A percentile compares a stretch with the other conserved stretches of the same genome.
phyloP scores from a whole-genome alignment of 495 filamentous ascomycete genomes.

The Hyaloscypha bicolor region DNA sequence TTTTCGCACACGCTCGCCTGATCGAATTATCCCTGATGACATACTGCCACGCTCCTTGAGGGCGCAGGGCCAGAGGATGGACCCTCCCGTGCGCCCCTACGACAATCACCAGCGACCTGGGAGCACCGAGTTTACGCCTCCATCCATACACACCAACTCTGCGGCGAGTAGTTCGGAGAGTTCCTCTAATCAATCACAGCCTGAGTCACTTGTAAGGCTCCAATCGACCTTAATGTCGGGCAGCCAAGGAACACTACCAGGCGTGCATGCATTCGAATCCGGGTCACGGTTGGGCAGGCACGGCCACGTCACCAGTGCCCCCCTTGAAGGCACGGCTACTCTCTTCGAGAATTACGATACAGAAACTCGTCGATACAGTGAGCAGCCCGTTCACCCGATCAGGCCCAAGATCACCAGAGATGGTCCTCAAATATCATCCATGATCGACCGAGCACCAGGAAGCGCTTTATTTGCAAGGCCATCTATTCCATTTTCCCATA shows the following conservation, averaged over 20 bases:
- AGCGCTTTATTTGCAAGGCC: neutral
- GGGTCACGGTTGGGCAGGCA: neutral
- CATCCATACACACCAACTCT: too few relatives aligned
- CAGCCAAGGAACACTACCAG: neutral
- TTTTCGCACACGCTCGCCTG: neutral
- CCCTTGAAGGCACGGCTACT: neutral
- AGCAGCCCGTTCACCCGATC: neutral
- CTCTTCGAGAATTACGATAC: conserved; percentile 6
- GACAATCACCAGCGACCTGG: neutral
- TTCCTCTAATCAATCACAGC: too few relatives aligned
- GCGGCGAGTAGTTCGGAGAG: too few relatives aligned
- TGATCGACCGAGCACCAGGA: neutral
- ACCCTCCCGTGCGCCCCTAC: conserved; percentile 10
- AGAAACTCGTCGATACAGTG: conserved; percentile 11
- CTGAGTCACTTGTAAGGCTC: too few relatives aligned
- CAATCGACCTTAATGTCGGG: too few relatives aligned
- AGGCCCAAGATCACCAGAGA: neutral
- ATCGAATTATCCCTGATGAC: conserved; percentile 12
- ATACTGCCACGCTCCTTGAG: conserved; percentile 1
- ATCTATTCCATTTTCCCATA: too few relatives aligned
- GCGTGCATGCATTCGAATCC: conserved; percentile 6
- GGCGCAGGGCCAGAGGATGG: conserved; percentile 5
- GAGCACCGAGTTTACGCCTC: too few relatives aligned
- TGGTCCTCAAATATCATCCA: conserved; percentile 11
- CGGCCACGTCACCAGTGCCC: conserved; percentile 9